Percentiles rank a stretch among this genome's conserved stretches.
phyloP scores from a whole-genome alignment of 2,329 filamentous ascomycete genomes.

The Claviceps monticola region DNA sequence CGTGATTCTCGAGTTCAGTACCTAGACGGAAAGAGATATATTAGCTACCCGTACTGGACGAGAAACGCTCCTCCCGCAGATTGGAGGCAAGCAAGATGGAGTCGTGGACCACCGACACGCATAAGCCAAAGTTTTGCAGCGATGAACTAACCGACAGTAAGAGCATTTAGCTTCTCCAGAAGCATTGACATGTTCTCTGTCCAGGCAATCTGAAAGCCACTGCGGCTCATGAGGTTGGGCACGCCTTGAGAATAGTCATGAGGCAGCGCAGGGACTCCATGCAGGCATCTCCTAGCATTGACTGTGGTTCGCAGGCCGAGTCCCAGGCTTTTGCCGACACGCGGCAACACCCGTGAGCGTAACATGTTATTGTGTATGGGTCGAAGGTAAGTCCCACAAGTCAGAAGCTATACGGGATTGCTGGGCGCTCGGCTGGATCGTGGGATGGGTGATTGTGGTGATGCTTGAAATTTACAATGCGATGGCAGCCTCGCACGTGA shows the following conservation, averaged over 20 bases:
- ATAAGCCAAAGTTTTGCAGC: not conserved
- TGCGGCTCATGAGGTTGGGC: conserved; percentile 53
- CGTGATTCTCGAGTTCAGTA: conserved; percentile 46
- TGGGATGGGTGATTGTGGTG: not conserved
- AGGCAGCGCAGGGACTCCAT: conserved; percentile 31
- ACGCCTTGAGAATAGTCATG: conserved; percentile 40
- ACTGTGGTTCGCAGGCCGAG: conserved; percentile 21
- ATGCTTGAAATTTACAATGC: not conserved
- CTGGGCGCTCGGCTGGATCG: not conserved
- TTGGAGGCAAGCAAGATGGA: not conserved
- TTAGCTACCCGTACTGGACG: not conserved
- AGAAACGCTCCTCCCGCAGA: not conserved
- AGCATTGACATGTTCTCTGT: conserved; percentile 65
- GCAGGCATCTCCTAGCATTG: conserved; percentile 27
- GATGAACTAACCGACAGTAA: conserved; percentile 50
- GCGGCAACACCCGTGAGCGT: conserved; percentile 39
- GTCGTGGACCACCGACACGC: not conserved
- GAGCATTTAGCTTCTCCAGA: conserved; percentile 60
- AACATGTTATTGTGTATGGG: conserved; percentile 24
- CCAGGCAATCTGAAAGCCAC: conserved; percentile 66
- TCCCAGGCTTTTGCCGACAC: conserved; percentile 23
- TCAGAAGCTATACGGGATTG: not conserved
- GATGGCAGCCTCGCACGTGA: not conserved
- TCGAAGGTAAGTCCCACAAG: not conserved
- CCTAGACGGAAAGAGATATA: conserved; percentile 27